phyloP scores from a whole-genome alignment of 2,329 filamentous ascomycete species.

The Elsinoe australis region DNA sequence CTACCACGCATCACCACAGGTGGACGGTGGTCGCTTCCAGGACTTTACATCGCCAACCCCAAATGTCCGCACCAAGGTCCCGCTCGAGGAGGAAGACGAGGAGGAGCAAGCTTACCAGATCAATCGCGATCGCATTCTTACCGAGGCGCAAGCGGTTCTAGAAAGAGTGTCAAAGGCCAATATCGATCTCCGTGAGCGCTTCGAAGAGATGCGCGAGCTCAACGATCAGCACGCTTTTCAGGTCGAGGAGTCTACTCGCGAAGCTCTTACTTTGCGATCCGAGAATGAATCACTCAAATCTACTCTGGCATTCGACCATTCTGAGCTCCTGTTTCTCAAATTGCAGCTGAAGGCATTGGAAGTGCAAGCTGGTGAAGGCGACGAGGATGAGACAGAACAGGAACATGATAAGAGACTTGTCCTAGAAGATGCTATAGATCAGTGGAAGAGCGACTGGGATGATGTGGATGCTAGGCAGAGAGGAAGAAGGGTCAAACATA shows the following conservation, averaged over 20 bases:
- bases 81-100: conserved; percentile 17
- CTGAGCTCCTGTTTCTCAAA: conserved; percentile 34
- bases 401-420: conserved; percentile 21
- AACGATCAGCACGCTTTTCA: conserved; percentile 27
- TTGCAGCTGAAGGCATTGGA: conserved; percentile 34
- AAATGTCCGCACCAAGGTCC: not conserved
- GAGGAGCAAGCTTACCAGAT: not conserved
- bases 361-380: conserved; percentile 25
- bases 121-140: conserved; percentile 24
- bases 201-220: conserved; percentile 29
- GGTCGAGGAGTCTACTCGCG: conserved; percentile 28
- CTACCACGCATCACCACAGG: conserved; percentile 1
- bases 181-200: conserved; percentile 28
- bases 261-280: conserved; percentile 28
- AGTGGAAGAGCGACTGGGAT: conserved; percentile 32
- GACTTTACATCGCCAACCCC: not conserved
- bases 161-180: conserved; percentile 27
- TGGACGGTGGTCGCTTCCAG: not conserved
- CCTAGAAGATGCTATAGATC: conserved; percentile 28
- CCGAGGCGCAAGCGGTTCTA: conserved; percentile 28
- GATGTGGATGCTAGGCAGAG: conserved; percentile 30
- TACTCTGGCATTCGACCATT: conserved; percentile 34
- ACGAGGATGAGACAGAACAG: conserved; percentile 19
- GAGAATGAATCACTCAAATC: conserved; percentile 33
- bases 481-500: conserved; percentile 26